Conservation (phyloP, 78 protist species). For the Chrysochromulina tobinii region DNA sequence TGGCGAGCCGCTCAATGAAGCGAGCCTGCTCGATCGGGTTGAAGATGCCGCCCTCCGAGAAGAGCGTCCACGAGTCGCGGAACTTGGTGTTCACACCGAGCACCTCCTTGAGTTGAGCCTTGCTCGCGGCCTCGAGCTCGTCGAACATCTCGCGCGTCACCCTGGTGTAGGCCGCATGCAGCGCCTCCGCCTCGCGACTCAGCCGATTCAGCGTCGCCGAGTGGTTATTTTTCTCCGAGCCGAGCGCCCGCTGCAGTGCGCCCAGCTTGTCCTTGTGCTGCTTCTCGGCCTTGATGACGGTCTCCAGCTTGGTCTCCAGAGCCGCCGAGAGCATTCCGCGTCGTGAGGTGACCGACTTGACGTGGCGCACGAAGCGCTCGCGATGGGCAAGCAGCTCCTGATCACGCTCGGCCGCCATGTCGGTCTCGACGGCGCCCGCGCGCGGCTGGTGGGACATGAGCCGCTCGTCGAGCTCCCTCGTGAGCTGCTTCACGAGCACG, state of each 20-base stretch:
- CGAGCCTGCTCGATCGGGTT: neutral
- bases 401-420: neutral
- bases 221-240: neutral
- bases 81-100: neutral
- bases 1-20: neutral
- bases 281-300: neutral
- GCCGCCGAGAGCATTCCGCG: neutral
- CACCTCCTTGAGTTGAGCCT: neutral
- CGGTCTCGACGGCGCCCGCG: neutral
- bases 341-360: neutral
- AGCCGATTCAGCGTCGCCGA: neutral
- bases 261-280: neutral
- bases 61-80: neutral
- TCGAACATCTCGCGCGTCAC: neutral
- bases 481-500: neutral
- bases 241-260: neutral
- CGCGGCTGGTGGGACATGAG: slow-evolving; percentile 1
- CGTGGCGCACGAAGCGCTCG: slow-evolving; percentile 20
- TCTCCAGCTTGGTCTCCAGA: too few species aligned
- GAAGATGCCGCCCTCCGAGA: neutral
- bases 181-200: neutral
- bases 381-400: neutral
- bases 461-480: slow-evolving; percentile 12
- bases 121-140: neutral
- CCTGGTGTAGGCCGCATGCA: neutral